phyloP scores from a whole-genome alignment of 2,329 filamentous ascomycete genomes.

The Ophiobolus disseminans region DNA sequence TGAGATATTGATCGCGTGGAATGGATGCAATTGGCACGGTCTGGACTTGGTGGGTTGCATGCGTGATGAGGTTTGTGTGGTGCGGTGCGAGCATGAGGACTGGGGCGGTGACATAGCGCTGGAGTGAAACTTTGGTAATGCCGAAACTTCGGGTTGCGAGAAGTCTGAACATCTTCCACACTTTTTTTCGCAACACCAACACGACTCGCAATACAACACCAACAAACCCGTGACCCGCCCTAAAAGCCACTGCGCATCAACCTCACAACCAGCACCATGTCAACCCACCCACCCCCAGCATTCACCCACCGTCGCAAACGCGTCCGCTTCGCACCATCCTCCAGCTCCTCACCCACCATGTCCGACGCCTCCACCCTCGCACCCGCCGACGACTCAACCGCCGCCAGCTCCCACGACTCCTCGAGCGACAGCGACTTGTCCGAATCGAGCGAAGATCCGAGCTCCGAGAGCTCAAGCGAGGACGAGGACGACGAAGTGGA shows the following conservation, averaged over 20 bases:
- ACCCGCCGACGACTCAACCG: slow-evolving; percentile 22
- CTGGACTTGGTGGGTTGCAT: too few relatives aligned
- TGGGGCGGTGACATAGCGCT: slow-evolving; percentile 1
- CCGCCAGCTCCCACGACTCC: slow-evolving; percentile 28
- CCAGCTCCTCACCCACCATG: slow-evolving; percentile 28
- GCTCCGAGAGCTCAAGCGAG: slow-evolving; percentile 44
- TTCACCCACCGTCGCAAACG: slow-evolving; percentile 31
- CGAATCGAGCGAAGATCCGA: slow-evolving; percentile 48
- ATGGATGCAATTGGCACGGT: too few relatives aligned
- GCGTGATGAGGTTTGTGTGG: too few relatives aligned
- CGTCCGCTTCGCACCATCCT: slow-evolving; percentile 28
- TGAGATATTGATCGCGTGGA: too few relatives aligned
- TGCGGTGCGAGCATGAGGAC: background rate
- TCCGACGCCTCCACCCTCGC: slow-evolving; percentile 28
- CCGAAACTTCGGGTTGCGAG: background rate
- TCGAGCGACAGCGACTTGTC: slow-evolving; percentile 39
- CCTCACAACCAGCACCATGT: slow-evolving; percentile 13
- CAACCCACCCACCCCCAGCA: slow-evolving; percentile 14
- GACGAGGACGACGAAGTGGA: slow-evolving; percentile 25
- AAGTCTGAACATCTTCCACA: too few relatives aligned
- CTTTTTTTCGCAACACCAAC: background rate
- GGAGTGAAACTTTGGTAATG: background rate
- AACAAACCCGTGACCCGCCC: background rate
- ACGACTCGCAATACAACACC: background rate
- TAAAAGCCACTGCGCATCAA: background rate